These are phyloP conservation scores for Bonia amplexicaulis DNA, from an alignment of 176 grass and related monocot genomes.

Conservation along the genomic window DNA sequence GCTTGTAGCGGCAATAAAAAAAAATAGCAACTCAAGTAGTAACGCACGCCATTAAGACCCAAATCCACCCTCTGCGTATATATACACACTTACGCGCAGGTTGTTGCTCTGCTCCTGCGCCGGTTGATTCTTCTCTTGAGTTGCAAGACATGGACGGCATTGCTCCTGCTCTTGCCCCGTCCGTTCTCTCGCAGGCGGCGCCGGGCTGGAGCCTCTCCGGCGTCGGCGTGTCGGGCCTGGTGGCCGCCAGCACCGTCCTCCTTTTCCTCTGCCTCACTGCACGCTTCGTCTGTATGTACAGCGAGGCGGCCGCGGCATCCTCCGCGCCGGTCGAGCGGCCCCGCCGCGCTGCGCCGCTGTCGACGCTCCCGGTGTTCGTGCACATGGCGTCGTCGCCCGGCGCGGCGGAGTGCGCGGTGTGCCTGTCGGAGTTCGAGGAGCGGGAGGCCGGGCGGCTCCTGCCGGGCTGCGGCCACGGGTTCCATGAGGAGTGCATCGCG, in stretches of 20 bases:
- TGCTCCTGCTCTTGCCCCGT: neutral
- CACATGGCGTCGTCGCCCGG: neutral
- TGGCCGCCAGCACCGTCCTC: conserved; percentile 13
- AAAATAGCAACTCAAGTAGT: too few relatives aligned
- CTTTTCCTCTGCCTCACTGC: conserved; percentile 18
- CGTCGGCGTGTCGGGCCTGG: neutral
- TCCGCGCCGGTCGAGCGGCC: neutral
- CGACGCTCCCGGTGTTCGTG: conserved; percentile 26
- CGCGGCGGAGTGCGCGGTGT: conserved; percentile 37
- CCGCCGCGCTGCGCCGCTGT: neutral
- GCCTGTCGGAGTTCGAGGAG: conserved; percentile 27
- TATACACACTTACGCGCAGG: neutral
- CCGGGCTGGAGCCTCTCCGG: neutral
- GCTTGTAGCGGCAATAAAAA: neutral
- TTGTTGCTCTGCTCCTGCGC: neutral
- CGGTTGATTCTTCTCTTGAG: neutral
- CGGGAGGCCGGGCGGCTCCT: conserved; percentile 23
- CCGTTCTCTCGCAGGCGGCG: neutral
- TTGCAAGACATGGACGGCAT: neutral
- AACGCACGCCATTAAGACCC: neutral
- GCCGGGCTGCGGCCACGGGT: conserved; percentile 32
- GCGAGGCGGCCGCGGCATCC: neutral
- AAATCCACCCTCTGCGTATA: neutral
- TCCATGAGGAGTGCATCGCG: conserved; percentile 39
- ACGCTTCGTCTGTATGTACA: conserved; percentile 33